Conservation (phyloP, 441 rosid species). For the Populus hybrid region DNA sequence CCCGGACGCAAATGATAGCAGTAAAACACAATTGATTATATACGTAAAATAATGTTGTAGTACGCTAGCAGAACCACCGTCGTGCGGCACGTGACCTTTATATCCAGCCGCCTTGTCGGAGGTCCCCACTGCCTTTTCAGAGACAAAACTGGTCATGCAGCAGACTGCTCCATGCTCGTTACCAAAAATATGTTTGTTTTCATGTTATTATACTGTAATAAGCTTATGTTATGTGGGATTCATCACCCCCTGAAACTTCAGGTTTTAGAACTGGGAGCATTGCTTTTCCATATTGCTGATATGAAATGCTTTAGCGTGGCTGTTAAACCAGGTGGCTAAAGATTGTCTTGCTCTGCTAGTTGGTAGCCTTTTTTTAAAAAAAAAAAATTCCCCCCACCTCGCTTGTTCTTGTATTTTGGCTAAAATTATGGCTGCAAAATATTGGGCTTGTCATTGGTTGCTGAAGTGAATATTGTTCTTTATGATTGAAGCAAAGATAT, state of each 20-base stretch:
- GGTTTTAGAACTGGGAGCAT: not conserved
- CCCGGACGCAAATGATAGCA: not conserved
- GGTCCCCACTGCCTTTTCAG: slow-evolving; percentile 20
- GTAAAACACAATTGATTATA: not conserved
- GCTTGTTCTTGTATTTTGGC: not conserved
- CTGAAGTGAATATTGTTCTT: not conserved
- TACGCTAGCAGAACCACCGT: not conserved
- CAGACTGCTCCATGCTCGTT: not conserved
- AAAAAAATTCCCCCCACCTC: not conserved
- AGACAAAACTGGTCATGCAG: not conserved
- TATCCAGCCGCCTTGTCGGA: slow-evolving; percentile 15
- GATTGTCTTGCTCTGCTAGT: slow-evolving; percentile 6
- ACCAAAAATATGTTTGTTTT: not conserved
- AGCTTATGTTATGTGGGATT: not conserved
- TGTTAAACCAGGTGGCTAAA: slow-evolving; percentile 22
- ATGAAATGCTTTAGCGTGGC: slow-evolving; percentile 24
- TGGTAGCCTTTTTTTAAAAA: not conserved
- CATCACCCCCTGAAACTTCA: slow-evolving; percentile 9
- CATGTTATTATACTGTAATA: not conserved
- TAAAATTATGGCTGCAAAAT: not conserved
- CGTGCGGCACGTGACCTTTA: slow-evolving; percentile 8
- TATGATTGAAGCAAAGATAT: not conserved
- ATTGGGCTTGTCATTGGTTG: not conserved
- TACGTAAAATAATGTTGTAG: not conserved
- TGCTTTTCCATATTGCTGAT: slow-evolving; percentile 2